phyloP scores from a whole-genome alignment of 2,329 filamentous ascomycete genomes.

The Hymenoscyphus linearis region DNA sequence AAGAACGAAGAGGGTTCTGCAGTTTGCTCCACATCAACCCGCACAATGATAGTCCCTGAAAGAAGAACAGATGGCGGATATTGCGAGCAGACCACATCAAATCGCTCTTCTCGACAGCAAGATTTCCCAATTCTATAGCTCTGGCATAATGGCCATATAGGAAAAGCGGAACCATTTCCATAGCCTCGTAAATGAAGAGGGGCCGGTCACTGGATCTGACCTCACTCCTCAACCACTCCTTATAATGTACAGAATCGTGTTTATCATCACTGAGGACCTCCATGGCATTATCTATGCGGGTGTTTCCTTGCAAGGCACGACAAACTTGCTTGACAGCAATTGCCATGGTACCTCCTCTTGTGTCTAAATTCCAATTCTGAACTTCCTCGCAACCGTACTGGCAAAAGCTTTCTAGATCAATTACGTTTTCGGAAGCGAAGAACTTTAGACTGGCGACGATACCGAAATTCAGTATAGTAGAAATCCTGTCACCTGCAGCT shows the following conservation, averaged over 20 bases:
- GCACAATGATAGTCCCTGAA: slow-evolving; percentile 53
- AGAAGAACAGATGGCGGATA: slow-evolving; percentile 51
- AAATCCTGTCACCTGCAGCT: slow-evolving; percentile 63
- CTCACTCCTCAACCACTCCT: slow-evolving; percentile 49
- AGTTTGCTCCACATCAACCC: slow-evolving; percentile 39
- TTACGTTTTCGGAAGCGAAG: slow-evolving; percentile 63
- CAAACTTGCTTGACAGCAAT: slow-evolving; percentile 61
- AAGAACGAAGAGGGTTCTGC: slow-evolving; percentile 22
- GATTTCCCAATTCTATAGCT: slow-evolving; percentile 51
- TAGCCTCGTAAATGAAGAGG: slow-evolving; percentile 61
- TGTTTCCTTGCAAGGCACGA: slow-evolving; percentile 72
- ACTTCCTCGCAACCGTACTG: slow-evolving; percentile 68
- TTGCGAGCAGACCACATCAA: slow-evolving; percentile 56
- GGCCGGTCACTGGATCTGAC: slow-evolving; percentile 56
- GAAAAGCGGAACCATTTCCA: slow-evolving; percentile 58
- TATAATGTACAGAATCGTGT: slow-evolving; percentile 55
- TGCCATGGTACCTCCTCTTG: slow-evolving; percentile 65
- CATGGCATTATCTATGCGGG: slow-evolving; percentile 39
- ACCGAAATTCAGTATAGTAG: slow-evolving; percentile 67
- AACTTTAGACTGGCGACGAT: slow-evolving; percentile 61
- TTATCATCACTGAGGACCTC: slow-evolving; percentile 63
- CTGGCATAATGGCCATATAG: slow-evolving; percentile 58
- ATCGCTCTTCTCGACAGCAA: slow-evolving; percentile 42
- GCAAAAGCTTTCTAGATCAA: slow-evolving; percentile 65
- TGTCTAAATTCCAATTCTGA: slow-evolving; percentile 65